phyloP scores from a whole-genome alignment of 2,329 filamentous ascomycete species.

The Penicillium palitans region DNA sequence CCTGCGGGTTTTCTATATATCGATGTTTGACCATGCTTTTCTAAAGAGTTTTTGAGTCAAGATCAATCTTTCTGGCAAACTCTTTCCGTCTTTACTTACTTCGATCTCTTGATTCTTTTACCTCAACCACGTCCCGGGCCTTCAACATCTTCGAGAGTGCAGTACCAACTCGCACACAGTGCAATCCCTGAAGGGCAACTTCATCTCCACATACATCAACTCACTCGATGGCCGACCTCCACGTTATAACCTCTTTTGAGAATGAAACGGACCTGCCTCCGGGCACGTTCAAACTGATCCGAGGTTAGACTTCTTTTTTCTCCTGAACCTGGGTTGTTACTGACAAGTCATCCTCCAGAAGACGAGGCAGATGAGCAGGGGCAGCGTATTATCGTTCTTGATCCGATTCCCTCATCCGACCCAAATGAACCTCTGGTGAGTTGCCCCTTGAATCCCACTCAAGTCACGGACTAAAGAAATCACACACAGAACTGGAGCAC shows the following conservation, averaged over 20 bases:
- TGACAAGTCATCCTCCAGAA: constrained; percentile 9
- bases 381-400: constrained; percentile 31
- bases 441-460: not conserved
- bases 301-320: constrained; percentile 11
- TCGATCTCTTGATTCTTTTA: not conserved
- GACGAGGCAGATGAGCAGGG: constrained; percentile 10
- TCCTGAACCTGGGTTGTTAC: too few relatives aligned
- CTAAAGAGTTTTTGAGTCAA: not conserved
- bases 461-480: not conserved
- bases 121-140: not conserved
- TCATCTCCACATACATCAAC: not conserved
- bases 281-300: constrained; percentile 30
- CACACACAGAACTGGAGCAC: constrained; percentile 47
- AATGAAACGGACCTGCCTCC: constrained; percentile 19
- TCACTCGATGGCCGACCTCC: constrained; percentile 13
- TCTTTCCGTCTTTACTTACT: not conserved
- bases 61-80: not conserved
- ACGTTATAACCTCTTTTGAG: not conserved
- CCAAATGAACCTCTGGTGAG: constrained; percentile 37
- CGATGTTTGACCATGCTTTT: not conserved
- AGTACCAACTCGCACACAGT: not conserved
- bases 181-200: not conserved
- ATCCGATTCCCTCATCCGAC: constrained; percentile 38
- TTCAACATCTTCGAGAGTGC: not conserved
- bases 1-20: not conserved